These are phyloP conservation scores for Diaporthe citriasiana DNA, from an alignment of 2,329 filamentous ascomycete genomes.

Conservation along the genomic window DNA sequence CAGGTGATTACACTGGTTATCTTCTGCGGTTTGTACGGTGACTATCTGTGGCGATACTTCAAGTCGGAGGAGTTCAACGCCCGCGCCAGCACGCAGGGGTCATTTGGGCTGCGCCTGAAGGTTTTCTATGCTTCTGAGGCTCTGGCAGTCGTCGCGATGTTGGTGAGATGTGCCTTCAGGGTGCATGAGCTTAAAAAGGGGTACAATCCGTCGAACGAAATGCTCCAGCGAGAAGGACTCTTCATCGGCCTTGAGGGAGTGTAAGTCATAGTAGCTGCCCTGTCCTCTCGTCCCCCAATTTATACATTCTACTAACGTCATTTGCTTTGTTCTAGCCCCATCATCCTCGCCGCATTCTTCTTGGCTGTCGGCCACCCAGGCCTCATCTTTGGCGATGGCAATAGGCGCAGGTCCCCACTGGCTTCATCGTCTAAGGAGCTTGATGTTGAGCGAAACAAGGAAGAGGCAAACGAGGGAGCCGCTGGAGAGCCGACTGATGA, in stretches of 20 bases:
- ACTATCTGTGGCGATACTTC: slow-evolving; percentile 62
- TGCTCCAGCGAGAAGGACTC: slow-evolving; percentile 35
- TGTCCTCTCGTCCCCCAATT: background rate
- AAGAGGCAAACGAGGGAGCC: background rate
- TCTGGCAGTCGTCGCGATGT: slow-evolving; percentile 70
- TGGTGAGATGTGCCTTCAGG: slow-evolving; percentile 73
- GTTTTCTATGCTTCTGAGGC: slow-evolving; percentile 67
- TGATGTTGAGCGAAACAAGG: slow-evolving; percentile 1
- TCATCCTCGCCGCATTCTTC: slow-evolving; percentile 26
- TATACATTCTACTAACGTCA: background rate
- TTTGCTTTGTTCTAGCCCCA: slow-evolving; percentile 9
- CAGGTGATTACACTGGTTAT: slow-evolving; percentile 69
- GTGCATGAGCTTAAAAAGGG: slow-evolving; percentile 76
- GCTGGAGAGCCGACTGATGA: background rate
- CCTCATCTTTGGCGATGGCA: slow-evolving; percentile 26
- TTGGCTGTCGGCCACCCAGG: slow-evolving; percentile 40
- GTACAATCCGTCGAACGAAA: slow-evolving; percentile 68
- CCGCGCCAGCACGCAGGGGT: background rate
- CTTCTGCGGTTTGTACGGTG: slow-evolving; percentile 63
- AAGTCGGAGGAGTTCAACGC: slow-evolving; percentile 38
- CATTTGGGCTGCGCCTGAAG: slow-evolving; percentile 52
- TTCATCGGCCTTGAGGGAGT: slow-evolving; percentile 44
- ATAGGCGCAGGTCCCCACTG: background rate
- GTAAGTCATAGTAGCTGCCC: slow-evolving; percentile 9
- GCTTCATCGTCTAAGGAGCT: slow-evolving; percentile 9